These are phyloP conservation scores for Lagenidium sp. DNA, from an alignment of 352 stramenopile species.

Conservation along the genomic window DNA sequence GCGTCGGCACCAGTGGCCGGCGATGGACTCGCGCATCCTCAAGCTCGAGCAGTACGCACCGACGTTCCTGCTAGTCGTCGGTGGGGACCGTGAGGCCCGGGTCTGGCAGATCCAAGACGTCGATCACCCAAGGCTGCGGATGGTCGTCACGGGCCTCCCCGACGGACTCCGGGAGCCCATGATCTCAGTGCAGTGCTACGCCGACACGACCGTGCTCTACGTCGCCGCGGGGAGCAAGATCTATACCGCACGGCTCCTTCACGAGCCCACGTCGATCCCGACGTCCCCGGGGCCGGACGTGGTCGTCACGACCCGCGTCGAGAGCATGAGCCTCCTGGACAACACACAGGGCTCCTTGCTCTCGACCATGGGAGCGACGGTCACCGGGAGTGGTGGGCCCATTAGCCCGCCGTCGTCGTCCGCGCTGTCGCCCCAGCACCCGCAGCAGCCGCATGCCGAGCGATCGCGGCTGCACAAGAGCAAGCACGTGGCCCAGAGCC, in stretches of 20 bases:
- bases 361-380: neutral
- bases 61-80: constrained; percentile 48
- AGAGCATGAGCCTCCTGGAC: constrained; percentile 43
- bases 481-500: constrained; percentile 24
- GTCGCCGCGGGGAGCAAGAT: constrained; percentile 29
- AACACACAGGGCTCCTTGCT: constrained; percentile 2
- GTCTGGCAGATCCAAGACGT: constrained; percentile 37
- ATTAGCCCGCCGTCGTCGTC: neutral
- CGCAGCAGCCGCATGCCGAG: too few relatives aligned
- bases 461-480: constrained; percentile 30
- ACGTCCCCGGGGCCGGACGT: constrained; percentile 6
- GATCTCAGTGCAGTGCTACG: constrained; percentile 36
- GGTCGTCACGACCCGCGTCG: constrained; percentile 21
- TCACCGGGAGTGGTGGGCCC: neutral
- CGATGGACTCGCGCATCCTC: constrained; percentile 33
- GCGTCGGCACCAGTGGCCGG: constrained; percentile 40
- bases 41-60: constrained; percentile 47
- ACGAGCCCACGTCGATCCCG: constrained; percentile 15
- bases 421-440: constrained; percentile 2
- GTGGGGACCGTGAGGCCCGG: constrained; percentile 50
- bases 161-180: constrained; percentile 38
- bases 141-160: constrained; percentile 45
- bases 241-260: constrained; percentile 24
- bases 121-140: constrained; percentile 21
- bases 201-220: constrained; percentile 35